Percentiles rank a stretch among this genome's conserved stretches.
phyloP scores from a whole-genome alignment of 1,284 basidiomycete species.

The Apiotrichum mycotoxinovorans region DNA sequence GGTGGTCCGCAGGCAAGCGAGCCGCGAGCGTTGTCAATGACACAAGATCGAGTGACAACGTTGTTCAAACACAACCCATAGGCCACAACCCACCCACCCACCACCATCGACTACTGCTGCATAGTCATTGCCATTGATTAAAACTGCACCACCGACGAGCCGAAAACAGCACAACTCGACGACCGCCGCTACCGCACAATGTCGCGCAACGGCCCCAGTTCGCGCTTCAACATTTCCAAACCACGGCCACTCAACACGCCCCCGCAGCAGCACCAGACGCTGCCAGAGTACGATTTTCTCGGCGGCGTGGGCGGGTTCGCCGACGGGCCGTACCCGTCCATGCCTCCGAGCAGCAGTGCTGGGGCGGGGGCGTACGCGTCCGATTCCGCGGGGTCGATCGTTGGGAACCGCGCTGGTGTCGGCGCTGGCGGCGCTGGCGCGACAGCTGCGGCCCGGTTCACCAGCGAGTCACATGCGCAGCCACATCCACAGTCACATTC shows the following conservation, averaged over 20 bases:
- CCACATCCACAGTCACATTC: no score
- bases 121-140: no score
- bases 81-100: no score
- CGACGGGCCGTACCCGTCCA: conserved; percentile 23
- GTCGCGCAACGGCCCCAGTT: conserved; percentile 23
- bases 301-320: conserved; percentile 4
- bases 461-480: no score
- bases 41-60: no score
- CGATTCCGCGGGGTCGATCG: not conserved
- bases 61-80: no score
- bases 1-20: no score
- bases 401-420: conserved; percentile 2
- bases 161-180: not conserved
- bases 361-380: not conserved
- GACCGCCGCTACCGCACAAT: conserved; percentile 4
- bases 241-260: conserved; percentile 23
- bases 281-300: conserved; percentile 13
- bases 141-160: not conserved
- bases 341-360: conserved; percentile 5
- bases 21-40: no score
- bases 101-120: no score
- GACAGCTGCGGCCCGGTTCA: no score
- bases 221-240: conserved; percentile 40
- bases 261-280: not conserved
- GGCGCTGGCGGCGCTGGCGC: not conserved